Evolutionary conservation across 2,329 filamentous ascomycete genomes (phyloP).

Genomic region (Paraphaeosphaeria minitans): DNA sequence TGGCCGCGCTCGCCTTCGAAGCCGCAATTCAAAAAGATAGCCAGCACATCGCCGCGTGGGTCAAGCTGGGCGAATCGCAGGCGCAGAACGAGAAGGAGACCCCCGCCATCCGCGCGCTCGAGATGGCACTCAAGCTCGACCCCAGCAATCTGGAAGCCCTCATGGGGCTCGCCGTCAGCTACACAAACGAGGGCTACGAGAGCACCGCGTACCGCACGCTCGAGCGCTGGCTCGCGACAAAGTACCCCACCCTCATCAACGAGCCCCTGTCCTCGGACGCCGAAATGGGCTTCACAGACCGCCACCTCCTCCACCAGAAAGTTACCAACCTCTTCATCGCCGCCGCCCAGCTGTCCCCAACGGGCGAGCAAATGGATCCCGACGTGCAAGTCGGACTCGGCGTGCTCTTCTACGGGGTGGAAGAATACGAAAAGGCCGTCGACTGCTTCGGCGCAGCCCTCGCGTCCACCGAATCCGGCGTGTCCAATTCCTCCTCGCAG

Average conservation of each 20-base stretch:
- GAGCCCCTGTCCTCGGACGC: conserved; percentile 72
- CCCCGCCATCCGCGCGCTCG: conserved; percentile 89
- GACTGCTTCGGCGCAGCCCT: conserved; percentile 96
- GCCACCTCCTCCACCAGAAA: conserved; percentile 84
- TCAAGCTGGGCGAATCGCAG: conserved; percentile 86
- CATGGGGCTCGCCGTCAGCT: conserved; percentile 94
- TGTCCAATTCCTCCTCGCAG: conserved; percentile 82
- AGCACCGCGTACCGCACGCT: conserved; percentile 94
- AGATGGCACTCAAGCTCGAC: conserved; percentile 87
- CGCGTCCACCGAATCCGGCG: conserved; percentile 80
- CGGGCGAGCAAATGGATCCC: conserved; percentile 94
- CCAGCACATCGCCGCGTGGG: conserved; percentile 90
- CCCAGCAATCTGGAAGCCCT: conserved; percentile 84
- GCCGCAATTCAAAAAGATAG: conserved; percentile 90
- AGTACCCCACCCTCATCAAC: conserved; percentile 83
- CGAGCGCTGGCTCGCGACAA: conserved; percentile 94
- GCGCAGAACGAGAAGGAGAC: conserved; percentile 99
- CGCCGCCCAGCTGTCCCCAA: conserved; percentile 88
- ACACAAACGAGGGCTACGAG: conserved; percentile 99
- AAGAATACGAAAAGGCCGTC: conserved; percentile 97
- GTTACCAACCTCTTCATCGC: conserved; percentile 90
- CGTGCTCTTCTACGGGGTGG: conserved; percentile 95
- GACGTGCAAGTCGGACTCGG: conserved; percentile 97
- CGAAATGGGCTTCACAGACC: conserved; percentile 95
- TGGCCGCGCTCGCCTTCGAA: conserved; percentile 94